Conservation (phyloP, 768 basidiomycete genomes). For the Podaxis sp. region DNA sequence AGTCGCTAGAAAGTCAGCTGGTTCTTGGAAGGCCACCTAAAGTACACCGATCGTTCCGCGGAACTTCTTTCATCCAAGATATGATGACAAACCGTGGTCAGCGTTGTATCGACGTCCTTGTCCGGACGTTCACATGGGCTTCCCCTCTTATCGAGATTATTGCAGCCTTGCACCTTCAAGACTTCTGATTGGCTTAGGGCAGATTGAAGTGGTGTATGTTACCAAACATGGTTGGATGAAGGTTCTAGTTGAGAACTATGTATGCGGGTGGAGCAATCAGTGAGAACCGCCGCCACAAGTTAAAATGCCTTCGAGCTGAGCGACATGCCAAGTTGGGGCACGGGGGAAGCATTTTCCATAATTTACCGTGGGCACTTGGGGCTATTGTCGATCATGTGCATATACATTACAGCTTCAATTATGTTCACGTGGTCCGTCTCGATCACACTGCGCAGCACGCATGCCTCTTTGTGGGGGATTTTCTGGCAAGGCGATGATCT, state of each 20-base stretch:
- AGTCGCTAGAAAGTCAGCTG: background rate
- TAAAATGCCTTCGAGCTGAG: conserved; percentile 21
- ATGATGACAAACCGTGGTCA: conserved; percentile 7
- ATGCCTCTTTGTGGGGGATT: too few relatives aligned
- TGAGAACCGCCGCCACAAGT: too few relatives aligned
- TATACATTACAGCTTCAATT: too few relatives aligned
- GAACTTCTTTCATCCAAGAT: background rate
- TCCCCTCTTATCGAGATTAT: conserved; percentile 3
- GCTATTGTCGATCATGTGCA: too few relatives aligned
- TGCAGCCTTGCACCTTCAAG: background rate
- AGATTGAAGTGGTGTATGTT: background rate
- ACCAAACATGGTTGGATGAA: conserved; percentile 34
- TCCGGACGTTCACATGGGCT: conserved; percentile 1
- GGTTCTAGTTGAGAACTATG: conserved; percentile 17
- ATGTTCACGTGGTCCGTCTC: too few relatives aligned
- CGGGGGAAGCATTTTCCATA: too few relatives aligned
- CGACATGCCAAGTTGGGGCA: too few relatives aligned
- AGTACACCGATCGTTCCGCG: background rate
- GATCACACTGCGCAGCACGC: too few relatives aligned
- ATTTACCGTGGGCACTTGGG: too few relatives aligned
- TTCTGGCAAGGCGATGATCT: too few relatives aligned
- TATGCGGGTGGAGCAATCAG: too few relatives aligned
- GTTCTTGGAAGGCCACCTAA: background rate
- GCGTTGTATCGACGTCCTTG: background rate
- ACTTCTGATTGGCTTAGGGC: background rate